Evolutionary conservation across 208 protist species (phyloP), one percentile per base, ranked within the genome.

Genomic region (Trypanosoma brucei): DNA sequence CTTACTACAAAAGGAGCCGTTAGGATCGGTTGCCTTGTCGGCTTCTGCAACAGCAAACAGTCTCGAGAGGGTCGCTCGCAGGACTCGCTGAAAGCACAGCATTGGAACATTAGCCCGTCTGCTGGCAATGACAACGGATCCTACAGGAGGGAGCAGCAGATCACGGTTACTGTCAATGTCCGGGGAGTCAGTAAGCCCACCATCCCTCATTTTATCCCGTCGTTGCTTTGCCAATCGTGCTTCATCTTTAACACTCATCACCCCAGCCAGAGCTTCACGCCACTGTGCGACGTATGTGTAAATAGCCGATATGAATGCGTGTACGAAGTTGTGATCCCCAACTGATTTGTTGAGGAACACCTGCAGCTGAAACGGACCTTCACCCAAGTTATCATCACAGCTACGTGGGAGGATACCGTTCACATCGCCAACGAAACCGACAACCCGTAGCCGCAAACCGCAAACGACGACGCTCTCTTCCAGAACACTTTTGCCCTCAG

Each of bases 261-360:
- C 14, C 1, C 14, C 62, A 33, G 42, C 36, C n/a, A 58, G 45
- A n/a, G 58, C 58, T 1, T 44, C 5, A 1, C 52, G 50, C 65
- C 65, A 70, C 37, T 70, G 65, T 33, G 37, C 56, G 13, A 36
- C 65, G 39, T 70, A 70, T 3, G 58, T 70, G 56, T 63, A 64
- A 3, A 70, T 3, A 30, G 50, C 65, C 7, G 65, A 36, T 33
- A 63, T n/a, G 51, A 61, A 44, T 14, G 57, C 58, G 59, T 70
- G 65, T 52, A 70, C 57, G 30, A n/a, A 64, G 64, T 70, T 70
- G 55, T 70, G 65, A 50, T 70, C 65, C 6, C 65, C 65, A 2
- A 64, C 65, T 40, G 56, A 70, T 35, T 70, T 70, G 35, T 50
- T 63, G 3, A 70, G 30, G 44, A 65, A 70, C 37, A 70, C 63